A percentile compares a stretch with the other conserved stretches of the same genome.
These are phyloP conservation scores for Euclidium syriacum DNA, from an alignment of 345 rosid species.

Conservation along the genomic window DNA sequence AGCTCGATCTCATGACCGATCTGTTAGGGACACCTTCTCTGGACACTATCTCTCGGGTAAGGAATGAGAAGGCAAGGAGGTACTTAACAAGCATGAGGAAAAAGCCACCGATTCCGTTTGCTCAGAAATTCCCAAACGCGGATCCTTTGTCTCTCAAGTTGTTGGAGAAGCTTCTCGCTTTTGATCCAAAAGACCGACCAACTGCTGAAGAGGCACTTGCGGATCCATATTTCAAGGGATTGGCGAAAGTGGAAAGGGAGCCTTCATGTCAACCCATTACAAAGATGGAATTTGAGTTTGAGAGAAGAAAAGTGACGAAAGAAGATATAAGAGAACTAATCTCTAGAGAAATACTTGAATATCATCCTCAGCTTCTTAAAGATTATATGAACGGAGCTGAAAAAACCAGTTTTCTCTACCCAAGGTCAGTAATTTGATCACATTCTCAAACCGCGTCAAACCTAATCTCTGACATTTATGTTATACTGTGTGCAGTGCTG, in stretches of 20 bases:
- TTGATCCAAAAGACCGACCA: conserved; percentile 89
- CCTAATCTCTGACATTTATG: conserved; percentile 8
- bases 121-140: conserved; percentile 74
- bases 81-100: conserved; percentile 94
- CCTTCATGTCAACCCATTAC: conserved; percentile 92
- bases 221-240: conserved; percentile 86
- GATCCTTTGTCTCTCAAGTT: conserved; percentile 74
- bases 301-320: conserved; percentile 84
- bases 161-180: conserved; percentile 77
- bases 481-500: conserved; percentile 54
- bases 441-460: not conserved
- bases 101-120: conserved; percentile 65
- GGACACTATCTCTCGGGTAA: conserved; percentile 87
- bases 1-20: conserved; percentile 94
- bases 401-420: conserved; percentile 85
- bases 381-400: conserved; percentile 84
- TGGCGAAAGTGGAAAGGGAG: conserved; percentile 88
- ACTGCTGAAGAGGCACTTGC: conserved; percentile 94
- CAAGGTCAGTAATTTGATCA: conserved; percentile 49
- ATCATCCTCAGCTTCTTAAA: conserved; percentile 91
- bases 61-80: conserved; percentile 92
- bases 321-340: conserved; percentile 87
- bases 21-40: conserved; percentile 89
- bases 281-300: conserved; percentile 97
- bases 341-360: conserved; percentile 80